Percentiles rank a stretch among this genome's conserved stretches.
Conservation (phyloP, 371 early-diverging fungal genomes). For the Mortierella sp. region DNA sequence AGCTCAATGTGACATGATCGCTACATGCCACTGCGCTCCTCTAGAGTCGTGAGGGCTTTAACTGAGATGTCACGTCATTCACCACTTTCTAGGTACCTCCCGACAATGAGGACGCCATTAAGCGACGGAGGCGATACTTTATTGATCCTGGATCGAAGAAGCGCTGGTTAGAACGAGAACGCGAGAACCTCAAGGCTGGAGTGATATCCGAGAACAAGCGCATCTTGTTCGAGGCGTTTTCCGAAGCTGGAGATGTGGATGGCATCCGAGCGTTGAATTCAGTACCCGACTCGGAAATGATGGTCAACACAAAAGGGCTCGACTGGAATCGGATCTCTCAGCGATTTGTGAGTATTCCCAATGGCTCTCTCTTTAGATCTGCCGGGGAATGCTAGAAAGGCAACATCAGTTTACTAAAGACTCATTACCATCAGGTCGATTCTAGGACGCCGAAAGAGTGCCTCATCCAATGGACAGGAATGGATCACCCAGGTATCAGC, state of each 20-base stretch:
- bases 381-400: too few species aligned
- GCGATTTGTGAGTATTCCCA: constrained; percentile 58
- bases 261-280: constrained; percentile 56
- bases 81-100: constrained; percentile 55
- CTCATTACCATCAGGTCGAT: constrained; percentile 55
- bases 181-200: constrained; percentile 53
- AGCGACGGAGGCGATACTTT: constrained; percentile 39
- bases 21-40: too few species aligned
- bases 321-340: constrained; percentile 77
- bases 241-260: constrained; percentile 7
- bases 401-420: neutral
- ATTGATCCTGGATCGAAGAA: constrained; percentile 44
- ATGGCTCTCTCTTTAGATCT: neutral
- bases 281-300: constrained; percentile 59
- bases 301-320: constrained; percentile 69
- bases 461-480: constrained; percentile 85
- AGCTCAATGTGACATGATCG: too few species aligned
- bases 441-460: constrained; percentile 75
- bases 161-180: constrained; percentile 62
- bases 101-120: constrained; percentile 57
- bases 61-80: neutral
- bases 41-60: too few species aligned
- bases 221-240: constrained; percentile 31
- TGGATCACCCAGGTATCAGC: constrained; percentile 85
- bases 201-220: constrained; percentile 39